Conservation (phyloP, 345 rosid genomes). For the Rhodamnia argentea region DNA sequence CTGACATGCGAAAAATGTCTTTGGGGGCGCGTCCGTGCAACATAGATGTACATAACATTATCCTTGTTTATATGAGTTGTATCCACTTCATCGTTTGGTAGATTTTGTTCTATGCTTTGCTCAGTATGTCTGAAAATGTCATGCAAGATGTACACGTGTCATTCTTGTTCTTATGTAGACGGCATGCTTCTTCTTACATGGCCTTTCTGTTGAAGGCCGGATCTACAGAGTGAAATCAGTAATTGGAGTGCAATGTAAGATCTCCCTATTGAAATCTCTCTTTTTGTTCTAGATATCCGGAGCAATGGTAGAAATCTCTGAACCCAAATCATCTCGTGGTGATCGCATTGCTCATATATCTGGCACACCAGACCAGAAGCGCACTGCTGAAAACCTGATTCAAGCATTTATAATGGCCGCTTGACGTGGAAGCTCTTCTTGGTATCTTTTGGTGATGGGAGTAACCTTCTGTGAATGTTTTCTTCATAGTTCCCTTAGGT, state of each 20-base stretch:
- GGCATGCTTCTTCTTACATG: not conserved
- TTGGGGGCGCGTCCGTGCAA: too few relatives aligned
- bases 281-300: conserved; percentile 82
- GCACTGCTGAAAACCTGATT: conserved; percentile 86
- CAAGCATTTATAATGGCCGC: conserved; percentile 97
- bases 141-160: not conserved
- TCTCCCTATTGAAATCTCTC: not conserved
- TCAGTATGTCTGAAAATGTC: not conserved
- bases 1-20: too few relatives aligned
- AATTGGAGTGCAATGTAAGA: not conserved
- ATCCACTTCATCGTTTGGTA: not conserved
- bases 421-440: conserved; percentile 19
- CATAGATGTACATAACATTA: not conserved
- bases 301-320: conserved; percentile 85
- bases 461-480: conserved; percentile 12
- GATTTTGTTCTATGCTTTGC: not conserved
- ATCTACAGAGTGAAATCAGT: not conserved
- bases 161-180: not conserved
- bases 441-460: conserved; percentile 28
- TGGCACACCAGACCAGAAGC: conserved; percentile 89
- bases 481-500: conserved; percentile 11
- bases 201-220: not conserved
- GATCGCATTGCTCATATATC: conserved; percentile 78
- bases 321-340: conserved; percentile 65
- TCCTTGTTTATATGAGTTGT: not conserved